Conservation (phyloP, 768 basidiomycete genomes). For the Lactarius akahatsu region DNA sequence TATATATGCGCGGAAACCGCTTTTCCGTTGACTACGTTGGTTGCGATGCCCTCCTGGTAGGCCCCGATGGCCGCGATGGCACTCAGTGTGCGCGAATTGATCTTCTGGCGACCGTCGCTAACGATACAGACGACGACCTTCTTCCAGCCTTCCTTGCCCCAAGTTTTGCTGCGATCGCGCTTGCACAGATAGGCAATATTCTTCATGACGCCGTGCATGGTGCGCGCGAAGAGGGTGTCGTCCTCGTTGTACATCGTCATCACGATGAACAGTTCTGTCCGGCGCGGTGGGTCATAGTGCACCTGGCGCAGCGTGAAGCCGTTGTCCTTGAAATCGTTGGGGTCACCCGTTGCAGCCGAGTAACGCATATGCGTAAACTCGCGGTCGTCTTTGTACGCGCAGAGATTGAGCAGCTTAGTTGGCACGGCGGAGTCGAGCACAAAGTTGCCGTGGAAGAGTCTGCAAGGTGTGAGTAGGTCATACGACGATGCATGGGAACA, state of each 20-base stretch:
- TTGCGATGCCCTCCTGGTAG: constrained; percentile 93
- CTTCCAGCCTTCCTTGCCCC: constrained; percentile 98
- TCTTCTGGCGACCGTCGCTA: constrained; percentile 75
- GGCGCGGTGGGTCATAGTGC: constrained; percentile 87
- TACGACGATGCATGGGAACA: constrained; percentile 25
- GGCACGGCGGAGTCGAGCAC: constrained; percentile 90
- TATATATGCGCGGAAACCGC: constrained; percentile 88
- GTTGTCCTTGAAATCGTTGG: constrained; percentile 76
- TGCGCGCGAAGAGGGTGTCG: constrained; percentile 85
- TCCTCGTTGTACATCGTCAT: constrained; percentile 99
- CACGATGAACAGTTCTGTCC: constrained; percentile 94
- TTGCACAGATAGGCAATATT: constrained; percentile 89
- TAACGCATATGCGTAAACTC: constrained; percentile 98
- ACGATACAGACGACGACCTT: constrained; percentile 95
- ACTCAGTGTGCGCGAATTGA: constrained; percentile 56
- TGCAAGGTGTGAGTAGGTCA: constrained; percentile 31
- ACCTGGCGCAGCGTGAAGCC: constrained; percentile 88
- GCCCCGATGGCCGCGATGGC: constrained; percentile 92
- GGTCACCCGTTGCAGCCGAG: constrained; percentile 93
- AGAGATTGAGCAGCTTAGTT: constrained; percentile 85
- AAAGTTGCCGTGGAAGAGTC: constrained; percentile 90
- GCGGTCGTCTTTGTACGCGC: constrained; percentile 69
- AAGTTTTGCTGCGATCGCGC: constrained; percentile 84
- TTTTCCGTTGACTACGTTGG: constrained; percentile 79
- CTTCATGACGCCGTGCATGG: constrained; percentile 96